Evolutionary conservation across 305 asterid genomes (phyloP).

Genomic region (Fraxinus angustifolia): DNA sequence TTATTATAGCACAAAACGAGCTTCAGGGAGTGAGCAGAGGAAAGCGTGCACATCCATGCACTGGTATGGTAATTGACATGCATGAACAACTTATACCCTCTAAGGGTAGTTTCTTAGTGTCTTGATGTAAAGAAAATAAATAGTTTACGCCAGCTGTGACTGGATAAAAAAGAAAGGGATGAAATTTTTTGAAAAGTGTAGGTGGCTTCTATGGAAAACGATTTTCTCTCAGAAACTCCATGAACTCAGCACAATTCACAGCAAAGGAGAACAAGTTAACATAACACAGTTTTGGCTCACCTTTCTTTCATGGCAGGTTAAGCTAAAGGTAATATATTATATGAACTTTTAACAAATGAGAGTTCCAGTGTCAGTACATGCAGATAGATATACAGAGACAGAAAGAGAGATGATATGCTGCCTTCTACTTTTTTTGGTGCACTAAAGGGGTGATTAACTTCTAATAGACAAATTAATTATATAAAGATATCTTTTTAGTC

Average conservation of each 20-base stretch:
- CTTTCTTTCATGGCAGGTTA: neutral
- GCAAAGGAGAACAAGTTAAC: neutral
- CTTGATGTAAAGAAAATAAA: neutral
- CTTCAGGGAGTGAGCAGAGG: constrained; percentile 2
- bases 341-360: neutral
- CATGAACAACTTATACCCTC: constrained; percentile 7
- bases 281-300: neutral
- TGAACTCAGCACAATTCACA: neutral
- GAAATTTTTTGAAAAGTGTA: neutral
- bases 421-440: neutral
- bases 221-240: neutral
- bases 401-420: neutral
- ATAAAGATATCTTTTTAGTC: neutral
- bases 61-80: neutral
- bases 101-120: neutral
- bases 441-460: neutral
- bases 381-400: neutral
- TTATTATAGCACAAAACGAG: neutral
- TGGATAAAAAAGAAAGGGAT: neutral
- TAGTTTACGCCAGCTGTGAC: neutral
- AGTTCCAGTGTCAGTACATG: neutral
- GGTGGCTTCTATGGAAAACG: neutral
- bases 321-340: neutral
- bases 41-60: neutral
- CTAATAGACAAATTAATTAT: neutral